Conservation (phyloP, 768 basidiomycete species). For the Collybiopsis confluens region DNA sequence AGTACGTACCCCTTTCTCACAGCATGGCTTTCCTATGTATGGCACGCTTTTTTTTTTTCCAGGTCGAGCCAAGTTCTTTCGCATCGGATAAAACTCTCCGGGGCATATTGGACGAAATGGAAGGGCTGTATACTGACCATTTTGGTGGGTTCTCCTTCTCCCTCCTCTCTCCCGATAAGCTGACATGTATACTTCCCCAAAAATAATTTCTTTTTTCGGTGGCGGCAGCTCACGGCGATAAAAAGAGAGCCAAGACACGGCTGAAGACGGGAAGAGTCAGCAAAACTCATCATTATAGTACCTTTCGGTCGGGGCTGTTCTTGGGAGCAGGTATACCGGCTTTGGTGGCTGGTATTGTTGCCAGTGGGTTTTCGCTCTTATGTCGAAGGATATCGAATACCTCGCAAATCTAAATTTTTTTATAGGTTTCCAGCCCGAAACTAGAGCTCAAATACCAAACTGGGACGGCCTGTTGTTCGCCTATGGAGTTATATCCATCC, state of each 20-base stretch:
- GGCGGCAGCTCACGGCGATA: slow-evolving; percentile 69
- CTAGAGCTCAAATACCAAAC: slow-evolving; percentile 51
- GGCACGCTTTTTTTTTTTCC: no score
- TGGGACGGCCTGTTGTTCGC: slow-evolving; percentile 76
- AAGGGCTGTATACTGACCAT: slow-evolving; percentile 67
- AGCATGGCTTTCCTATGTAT: no score
- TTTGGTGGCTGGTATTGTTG: slow-evolving; percentile 54
- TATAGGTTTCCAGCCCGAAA: slow-evolving; percentile 52
- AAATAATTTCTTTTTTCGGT: no score
- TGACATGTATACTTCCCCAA: no score
- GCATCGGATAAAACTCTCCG: slow-evolving; percentile 57
- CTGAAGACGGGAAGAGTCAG: slow-evolving; percentile 49
- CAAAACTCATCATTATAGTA: slow-evolving; percentile 65
- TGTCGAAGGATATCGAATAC: no score
- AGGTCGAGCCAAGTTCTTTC: slow-evolving; percentile 70
- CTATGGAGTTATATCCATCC: slow-evolving; percentile 72
- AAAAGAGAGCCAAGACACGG: slow-evolving; percentile 67
- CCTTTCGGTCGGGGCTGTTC: slow-evolving; percentile 69
- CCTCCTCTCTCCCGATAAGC: no score
- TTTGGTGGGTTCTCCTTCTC: slow-evolving; percentile 66
- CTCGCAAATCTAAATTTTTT: no score
- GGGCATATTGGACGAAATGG: slow-evolving; percentile 69
- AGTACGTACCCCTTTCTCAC: slow-evolving; percentile 33
- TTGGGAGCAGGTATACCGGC: slow-evolving; percentile 74
- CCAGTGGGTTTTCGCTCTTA: slow-evolving; percentile 40